phyloP scores from a whole-genome alignment of 1,284 basidiomycete species.

The Leccinum olivaceoglutinosum region DNA sequence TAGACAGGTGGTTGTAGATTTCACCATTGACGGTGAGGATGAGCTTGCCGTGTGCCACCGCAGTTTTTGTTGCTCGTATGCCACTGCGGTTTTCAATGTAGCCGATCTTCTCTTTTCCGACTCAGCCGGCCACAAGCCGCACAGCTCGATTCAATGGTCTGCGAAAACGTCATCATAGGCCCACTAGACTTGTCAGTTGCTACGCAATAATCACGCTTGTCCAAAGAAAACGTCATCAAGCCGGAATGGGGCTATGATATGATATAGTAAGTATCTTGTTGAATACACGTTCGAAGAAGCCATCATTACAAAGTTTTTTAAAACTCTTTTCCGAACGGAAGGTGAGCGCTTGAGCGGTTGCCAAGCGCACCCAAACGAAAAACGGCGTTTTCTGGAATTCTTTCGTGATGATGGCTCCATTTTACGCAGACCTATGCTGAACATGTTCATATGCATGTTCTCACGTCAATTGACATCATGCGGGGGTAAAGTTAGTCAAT shows the following conservation, averaged over 20 bases:
- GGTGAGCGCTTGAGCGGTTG: too few relatives aligned
- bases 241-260: background rate
- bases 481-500: background rate
- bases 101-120: background rate
- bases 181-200: too few relatives aligned
- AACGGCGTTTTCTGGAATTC: background rate
- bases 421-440: background rate
- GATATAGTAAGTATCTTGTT: too few relatives aligned
- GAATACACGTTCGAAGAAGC: background rate
- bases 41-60: constrained; percentile 55
- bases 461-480: background rate
- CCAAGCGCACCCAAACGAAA: too few relatives aligned
- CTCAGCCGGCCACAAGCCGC: background rate
- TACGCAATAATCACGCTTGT: too few relatives aligned
- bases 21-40: constrained; percentile 97
- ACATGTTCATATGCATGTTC: background rate
- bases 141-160: background rate
- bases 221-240: too few relatives aligned
- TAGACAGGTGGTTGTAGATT: constrained; percentile 94
- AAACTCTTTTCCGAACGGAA: background rate
- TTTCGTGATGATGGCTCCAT: background rate
- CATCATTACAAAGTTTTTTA: background rate
- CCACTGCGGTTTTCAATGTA: too few relatives aligned
- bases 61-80: too few relatives aligned
- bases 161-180: background rate